These are phyloP conservation scores for Termitomyces sp. DNA, from an alignment of 768 basidiomycete species.

Conservation along the genomic window DNA sequence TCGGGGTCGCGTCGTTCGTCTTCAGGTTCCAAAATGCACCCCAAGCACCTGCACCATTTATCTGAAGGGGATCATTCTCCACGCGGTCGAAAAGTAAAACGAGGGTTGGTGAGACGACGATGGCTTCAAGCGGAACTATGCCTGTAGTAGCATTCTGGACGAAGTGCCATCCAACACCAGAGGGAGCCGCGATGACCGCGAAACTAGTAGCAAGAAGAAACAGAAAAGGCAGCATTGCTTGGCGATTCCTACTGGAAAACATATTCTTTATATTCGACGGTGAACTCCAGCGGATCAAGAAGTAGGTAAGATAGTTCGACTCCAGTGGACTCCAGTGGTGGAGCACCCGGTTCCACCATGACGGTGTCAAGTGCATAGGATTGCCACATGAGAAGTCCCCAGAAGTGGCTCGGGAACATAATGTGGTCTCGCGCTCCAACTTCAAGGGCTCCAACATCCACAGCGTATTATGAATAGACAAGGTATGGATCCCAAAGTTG, in stretches of 20 bases:
- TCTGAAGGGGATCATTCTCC: constrained; percentile 36
- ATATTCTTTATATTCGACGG: neutral
- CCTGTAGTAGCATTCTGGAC: constrained; percentile 26
- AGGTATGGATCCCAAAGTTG: neutral
- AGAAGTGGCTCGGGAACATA: neutral
- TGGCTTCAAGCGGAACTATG: constrained; percentile 25
- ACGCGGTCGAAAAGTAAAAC: constrained; percentile 22
- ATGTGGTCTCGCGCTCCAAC: neutral
- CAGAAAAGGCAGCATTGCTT: neutral
- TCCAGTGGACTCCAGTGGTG: neutral
- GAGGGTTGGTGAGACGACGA: constrained; percentile 25
- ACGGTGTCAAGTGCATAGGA: neutral
- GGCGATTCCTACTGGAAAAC: neutral
- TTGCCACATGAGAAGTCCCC: neutral
- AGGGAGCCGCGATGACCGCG: constrained; percentile 8
- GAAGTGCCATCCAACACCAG: constrained; percentile 21
- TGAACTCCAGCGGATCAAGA: neutral
- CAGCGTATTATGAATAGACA: too few species aligned
- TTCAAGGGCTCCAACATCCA: too few species aligned
- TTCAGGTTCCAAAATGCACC: constrained; percentile 41
- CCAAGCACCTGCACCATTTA: constrained; percentile 46
- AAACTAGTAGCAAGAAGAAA: neutral
- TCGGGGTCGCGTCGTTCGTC: constrained; percentile 34
- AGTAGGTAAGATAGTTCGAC: neutral
- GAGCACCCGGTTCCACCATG: neutral